phyloP scores from a whole-genome alignment of 495 filamentous ascomycete species.

The Cercophora samala region DNA sequence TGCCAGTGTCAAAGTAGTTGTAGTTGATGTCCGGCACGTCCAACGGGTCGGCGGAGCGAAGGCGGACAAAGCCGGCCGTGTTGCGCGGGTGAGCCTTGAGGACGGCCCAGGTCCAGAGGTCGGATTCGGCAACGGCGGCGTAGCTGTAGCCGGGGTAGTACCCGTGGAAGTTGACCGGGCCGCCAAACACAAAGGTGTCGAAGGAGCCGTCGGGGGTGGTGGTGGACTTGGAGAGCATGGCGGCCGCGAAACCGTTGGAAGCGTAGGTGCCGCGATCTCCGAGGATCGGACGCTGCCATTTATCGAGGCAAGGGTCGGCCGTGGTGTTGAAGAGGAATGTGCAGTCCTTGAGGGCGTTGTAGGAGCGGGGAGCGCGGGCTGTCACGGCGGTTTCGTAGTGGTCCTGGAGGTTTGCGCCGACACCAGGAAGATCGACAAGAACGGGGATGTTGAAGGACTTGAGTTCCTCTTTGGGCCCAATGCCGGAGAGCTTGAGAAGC shows the following conservation, averaged over 20 bases:
- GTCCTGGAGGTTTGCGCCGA: constrained; percentile 66
- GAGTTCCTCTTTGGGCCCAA: constrained; percentile 54
- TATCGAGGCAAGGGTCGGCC: constrained; percentile 49
- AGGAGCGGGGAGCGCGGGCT: constrained; percentile 43
- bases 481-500: constrained; percentile 61
- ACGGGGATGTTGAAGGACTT: constrained; percentile 47
- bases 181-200: constrained; percentile 55
- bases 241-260: constrained; percentile 46
- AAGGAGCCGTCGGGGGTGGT: constrained; percentile 36
- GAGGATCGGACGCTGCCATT: constrained; percentile 40
- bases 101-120: constrained; percentile 48
- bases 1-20: constrained; percentile 50
- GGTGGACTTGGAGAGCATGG: constrained; percentile 46
- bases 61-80: constrained; percentile 48
- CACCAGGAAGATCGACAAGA: constrained; percentile 54
- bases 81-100: constrained; percentile 54
- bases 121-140: constrained; percentile 30
- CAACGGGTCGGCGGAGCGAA: constrained; percentile 51
- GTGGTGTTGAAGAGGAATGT: constrained; percentile 41
- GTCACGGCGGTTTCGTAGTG: constrained; percentile 56
- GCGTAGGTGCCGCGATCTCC: constrained; percentile 49
- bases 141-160: constrained; percentile 47
- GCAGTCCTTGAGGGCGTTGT: constrained; percentile 45
- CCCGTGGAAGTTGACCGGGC: constrained; percentile 51
- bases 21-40: constrained; percentile 54